Conservation (phyloP, 192 early-diverging fungal genomes). For the Cetraspora pellucida region DNA sequence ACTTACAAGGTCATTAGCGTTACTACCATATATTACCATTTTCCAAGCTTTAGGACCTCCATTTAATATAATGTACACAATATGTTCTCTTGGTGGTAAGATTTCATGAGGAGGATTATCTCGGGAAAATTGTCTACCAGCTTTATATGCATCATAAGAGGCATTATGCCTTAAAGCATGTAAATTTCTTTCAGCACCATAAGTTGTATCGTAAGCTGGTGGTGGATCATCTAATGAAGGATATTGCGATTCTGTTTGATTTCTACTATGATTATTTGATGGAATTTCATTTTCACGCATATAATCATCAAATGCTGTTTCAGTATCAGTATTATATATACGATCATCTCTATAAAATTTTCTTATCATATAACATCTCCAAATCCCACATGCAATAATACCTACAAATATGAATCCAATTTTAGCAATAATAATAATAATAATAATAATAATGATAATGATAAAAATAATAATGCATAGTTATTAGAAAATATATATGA, state of each 20-base stretch:
- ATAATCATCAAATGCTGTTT: neutral
- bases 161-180: conserved; percentile 1
- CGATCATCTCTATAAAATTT: neutral
- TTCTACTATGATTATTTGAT: neutral
- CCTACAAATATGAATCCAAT: too few species aligned
- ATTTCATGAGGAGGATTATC: conserved; percentile 7
- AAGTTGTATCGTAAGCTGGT: neutral
- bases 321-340: neutral
- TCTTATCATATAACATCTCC: neutral
- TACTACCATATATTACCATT: neutral
- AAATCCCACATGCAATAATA: neutral
- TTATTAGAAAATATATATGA: neutral
- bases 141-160: neutral
- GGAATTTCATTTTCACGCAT: neutral
- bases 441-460: too few species aligned
- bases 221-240: neutral
- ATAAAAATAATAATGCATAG: neutral
- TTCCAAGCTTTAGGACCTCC: conserved; percentile 18
- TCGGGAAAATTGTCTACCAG: conserved; percentile 4
- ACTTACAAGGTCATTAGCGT: neutral
- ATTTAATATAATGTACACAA: neutral
- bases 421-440: too few species aligned
- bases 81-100: conserved; percentile 10
- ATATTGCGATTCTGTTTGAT: neutral
- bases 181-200: neutral